These are phyloP conservation scores for Taphrina flavorubra DNA, from an alignment of 1,139 yeast species.

Conservation along the genomic window DNA sequence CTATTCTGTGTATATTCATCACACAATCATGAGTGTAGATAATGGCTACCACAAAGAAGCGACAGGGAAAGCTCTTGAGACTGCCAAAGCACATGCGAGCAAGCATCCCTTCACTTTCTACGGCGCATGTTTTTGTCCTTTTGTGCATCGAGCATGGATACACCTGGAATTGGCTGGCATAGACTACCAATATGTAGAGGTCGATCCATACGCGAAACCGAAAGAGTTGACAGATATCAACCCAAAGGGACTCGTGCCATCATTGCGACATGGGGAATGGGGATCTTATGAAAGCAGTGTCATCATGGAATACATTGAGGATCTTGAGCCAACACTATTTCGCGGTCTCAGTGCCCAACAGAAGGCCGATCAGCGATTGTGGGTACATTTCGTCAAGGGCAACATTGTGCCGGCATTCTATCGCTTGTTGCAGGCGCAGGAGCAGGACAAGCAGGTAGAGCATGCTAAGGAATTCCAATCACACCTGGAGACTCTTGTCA, in stretches of 20 bases:
- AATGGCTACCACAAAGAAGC: conserved; percentile 35
- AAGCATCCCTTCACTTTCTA: conserved; percentile 22
- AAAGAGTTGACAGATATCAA: conserved; percentile 33
- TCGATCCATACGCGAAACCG: conserved; percentile 40
- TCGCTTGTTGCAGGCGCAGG: conserved; percentile 38
- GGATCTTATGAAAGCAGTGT: conserved; percentile 32
- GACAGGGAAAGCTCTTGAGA: conserved; percentile 26
- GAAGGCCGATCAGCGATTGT: conserved; percentile 23
- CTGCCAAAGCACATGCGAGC: conserved; percentile 21
- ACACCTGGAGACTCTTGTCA: conserved; percentile 17
- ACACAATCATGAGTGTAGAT: conserved; percentile 16
- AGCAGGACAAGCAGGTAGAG: conserved; percentile 13
- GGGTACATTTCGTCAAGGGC: conserved; percentile 28
- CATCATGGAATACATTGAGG: conserved; percentile 39
- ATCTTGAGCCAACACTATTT: conserved; percentile 19
- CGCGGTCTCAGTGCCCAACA: neutral
- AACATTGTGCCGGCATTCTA: conserved; percentile 36
- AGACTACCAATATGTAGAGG: conserved; percentile 31
- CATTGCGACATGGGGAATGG: conserved; percentile 32
- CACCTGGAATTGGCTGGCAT: conserved; percentile 25
- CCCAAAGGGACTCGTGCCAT: conserved; percentile 40
- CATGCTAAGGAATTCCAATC: conserved; percentile 31
- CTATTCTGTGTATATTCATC: no score
- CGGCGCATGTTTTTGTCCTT: conserved; percentile 42
- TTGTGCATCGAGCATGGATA: conserved; percentile 41